Conservation (phyloP, 768 basidiomycete species). For the Leucosporidium creatinivorum region DNA sequence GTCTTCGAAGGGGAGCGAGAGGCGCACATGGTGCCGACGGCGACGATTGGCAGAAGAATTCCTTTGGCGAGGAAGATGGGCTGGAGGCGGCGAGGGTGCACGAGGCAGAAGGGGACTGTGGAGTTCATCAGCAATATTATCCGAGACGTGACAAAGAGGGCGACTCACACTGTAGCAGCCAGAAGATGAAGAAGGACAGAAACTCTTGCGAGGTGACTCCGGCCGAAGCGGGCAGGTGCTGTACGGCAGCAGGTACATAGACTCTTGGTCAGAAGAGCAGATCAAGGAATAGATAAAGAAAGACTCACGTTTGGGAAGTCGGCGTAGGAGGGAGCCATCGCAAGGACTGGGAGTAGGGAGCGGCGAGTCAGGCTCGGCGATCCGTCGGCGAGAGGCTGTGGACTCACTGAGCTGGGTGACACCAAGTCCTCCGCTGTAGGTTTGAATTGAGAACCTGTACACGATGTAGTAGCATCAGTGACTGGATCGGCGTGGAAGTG, state of each 20-base stretch:
- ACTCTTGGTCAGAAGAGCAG: too few relatives aligned
- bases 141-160: background rate
- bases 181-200: constrained; percentile 32
- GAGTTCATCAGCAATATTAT: background rate
- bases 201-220: constrained; percentile 21
- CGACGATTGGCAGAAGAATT: constrained; percentile 57
- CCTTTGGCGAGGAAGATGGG: constrained; percentile 65
- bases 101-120: constrained; percentile 64
- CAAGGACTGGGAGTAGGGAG: background rate
- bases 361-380: too few relatives aligned
- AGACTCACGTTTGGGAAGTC: constrained; percentile 14
- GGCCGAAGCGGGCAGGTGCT: constrained; percentile 11
- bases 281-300: too few relatives aligned
- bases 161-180: constrained; percentile 11
- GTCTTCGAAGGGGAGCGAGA: constrained; percentile 52
- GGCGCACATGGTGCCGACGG: constrained; percentile 59
- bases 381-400: too few relatives aligned
- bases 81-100: constrained; percentile 69
- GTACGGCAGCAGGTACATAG: too few relatives aligned
- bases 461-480: too few relatives aligned
- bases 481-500: too few relatives aligned
- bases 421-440: constrained; percentile 18
- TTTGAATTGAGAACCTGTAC: background rate
- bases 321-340: constrained; percentile 26
- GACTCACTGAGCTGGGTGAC: constrained; percentile 5